Evolutionary conservation across 192 early-diverging fungal species (phyloP), one percentile per base, ranked within the genome.

Genomic region (Hyaloraphidium curvatum): DNA sequence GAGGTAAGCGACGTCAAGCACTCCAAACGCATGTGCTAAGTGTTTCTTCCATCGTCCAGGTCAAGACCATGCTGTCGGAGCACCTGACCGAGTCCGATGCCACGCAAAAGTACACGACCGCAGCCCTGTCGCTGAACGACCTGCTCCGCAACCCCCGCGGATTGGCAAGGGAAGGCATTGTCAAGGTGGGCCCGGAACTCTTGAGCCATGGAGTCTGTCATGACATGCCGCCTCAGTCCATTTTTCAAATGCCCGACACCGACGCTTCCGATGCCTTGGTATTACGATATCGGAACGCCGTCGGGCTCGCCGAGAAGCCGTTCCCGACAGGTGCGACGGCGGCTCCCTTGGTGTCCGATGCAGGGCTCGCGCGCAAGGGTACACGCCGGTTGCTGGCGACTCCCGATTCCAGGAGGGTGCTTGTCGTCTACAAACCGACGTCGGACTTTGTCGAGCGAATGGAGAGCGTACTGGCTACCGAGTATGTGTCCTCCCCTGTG

Each of bases 361-460:
- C 78, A 19, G 65, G 66, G 30, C 71, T 69, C 35, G 62, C 69
- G 14, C 69, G 70, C 1, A 63, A 72, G 7, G 64, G 70, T 22
- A 79, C 79, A 2, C 82, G 85, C 56, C 66, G 68, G 11, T 50
- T 86, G 3, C 54, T 86, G n/a, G 68, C 83, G 28, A 62, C 52
- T 26, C 76, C 83, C 1, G 75, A 80, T 58, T 64, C 80, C 28
- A 72, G 73, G 40, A 84, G 83, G 51, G 75, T 86, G 1, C 67
- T 80, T 37, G 72, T 82, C 27, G 69, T 75, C 16, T 77, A 79
- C 39, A 72, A 74, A 25, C 83, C 83, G 1, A 85, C 83, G 1
- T 66, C 71, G 60, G 65, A 54, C 0, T 85, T 84, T 41, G 62
- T 80, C 3, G 51, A 66, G 22, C 60, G 67, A 25, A 63, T 83